A percentile compares a stretch with the other conserved stretches of the same genome.
phyloP scores from a whole-genome alignment of 306 rosid species.

The Ochetophila trinervis region DNA sequence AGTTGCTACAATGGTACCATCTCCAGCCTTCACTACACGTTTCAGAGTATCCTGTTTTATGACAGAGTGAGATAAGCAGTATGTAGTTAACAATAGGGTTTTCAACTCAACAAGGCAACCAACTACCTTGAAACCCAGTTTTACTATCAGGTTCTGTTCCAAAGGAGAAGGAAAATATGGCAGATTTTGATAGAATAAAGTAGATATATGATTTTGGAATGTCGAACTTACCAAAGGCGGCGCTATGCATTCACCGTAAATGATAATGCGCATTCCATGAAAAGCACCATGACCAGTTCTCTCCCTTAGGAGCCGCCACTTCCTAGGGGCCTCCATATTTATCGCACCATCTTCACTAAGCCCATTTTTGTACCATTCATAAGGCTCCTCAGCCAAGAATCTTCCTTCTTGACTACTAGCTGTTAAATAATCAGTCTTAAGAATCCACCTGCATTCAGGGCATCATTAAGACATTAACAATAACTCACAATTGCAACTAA shows the following conservation, averaged over 20 bases:
- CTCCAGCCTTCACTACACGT: constrained; percentile 90
- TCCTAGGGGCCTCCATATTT: constrained; percentile 94
- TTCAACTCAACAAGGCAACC: no score
- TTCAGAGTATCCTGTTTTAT: constrained; percentile 78
- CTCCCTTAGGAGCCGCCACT: constrained; percentile 80
- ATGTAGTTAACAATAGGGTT: not conserved
- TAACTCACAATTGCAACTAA: not conserved
- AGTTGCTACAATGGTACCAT: constrained; percentile 83
- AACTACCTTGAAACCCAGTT: no score
- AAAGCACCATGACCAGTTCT: constrained; percentile 87
- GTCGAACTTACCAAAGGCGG: constrained; percentile 70
- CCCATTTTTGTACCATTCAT: constrained; percentile 82
- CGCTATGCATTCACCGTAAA: constrained; percentile 81
- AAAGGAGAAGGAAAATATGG: not conserved
- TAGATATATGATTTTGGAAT: constrained; percentile 7
- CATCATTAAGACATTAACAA: constrained; percentile 5
- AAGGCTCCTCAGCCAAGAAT: constrained; percentile 68
- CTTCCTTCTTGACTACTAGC: constrained; percentile 67
- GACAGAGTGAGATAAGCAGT: constrained; percentile 8
- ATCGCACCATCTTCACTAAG: constrained; percentile 83
- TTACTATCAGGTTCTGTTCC: not conserved
- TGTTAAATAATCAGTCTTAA: constrained; percentile 71
- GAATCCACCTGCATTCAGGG: constrained; percentile 83
- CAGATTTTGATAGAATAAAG: constrained; percentile 10
- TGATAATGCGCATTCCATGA: constrained; percentile 64